Evolutionary conservation across 2,329 filamentous ascomycete genomes (phyloP), one percentile per base, ranked within the genome.

Genomic region (Phialophora macrospora): DNA sequence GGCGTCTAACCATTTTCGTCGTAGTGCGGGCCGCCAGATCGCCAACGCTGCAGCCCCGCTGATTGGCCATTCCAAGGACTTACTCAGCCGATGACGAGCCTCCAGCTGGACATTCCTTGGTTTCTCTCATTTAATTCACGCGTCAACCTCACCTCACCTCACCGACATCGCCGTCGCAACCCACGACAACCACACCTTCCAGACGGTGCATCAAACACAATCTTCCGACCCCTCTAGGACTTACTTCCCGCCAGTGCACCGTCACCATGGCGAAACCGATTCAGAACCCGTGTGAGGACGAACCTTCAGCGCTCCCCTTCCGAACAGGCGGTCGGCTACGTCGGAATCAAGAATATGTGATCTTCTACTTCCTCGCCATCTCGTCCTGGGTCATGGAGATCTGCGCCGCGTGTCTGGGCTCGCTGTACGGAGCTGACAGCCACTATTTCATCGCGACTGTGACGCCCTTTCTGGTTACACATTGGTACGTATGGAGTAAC

Each of bases 301-400:
- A 68, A 54, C 66, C 66, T 6, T 38, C 60, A 4, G 66, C 66
- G 5, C 34, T 68, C 8, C 63, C 63, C 9, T 65, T 68, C 60
- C 54, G 52, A 28, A 63, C 66, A 28, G 66, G 66, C 28, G 66
- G 66, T 30, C 63, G 52, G 44, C 60, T 68, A 20, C 30, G 41
- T 51, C 63, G 66, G 60, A 65, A 63, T 26, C 56, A 65, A 55
- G 66, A 68, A 58, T 65, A 68, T 41, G 41, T 65, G 49, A 63
- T 68, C 49, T 68, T 68, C 54, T 68, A 68, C 63, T 60, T 63
- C 60, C 48, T 68, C 32, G 59, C 60, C 41, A 65, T 68, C 55
- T 57, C 63, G 11, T 63, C 66, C 26, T 63, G 55, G 63, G 20
- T 55, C 52, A 55, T 65, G 49, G 62, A 65, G 44, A 68, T 68